These are phyloP conservation scores for Kwoniella bestiolae DNA, from an alignment of 768 basidiomycete species.

Conservation along the genomic window DNA sequence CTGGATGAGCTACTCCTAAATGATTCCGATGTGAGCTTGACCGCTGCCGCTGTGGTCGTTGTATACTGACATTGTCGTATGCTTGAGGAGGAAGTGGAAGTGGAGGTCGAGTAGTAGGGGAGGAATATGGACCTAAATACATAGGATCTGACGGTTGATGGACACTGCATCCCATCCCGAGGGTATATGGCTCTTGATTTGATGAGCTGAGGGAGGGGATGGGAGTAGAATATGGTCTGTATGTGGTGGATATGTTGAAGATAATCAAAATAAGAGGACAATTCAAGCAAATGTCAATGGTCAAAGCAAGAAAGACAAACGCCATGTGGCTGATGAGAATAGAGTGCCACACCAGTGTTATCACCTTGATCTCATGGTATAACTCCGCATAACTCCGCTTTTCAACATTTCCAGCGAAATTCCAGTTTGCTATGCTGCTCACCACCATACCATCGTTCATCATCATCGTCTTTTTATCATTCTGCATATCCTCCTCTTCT, in stretches of 20 bases:
- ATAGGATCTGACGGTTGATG: conserved; percentile 2
- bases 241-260: no score
- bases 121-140: conserved; percentile 33
- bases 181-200: not conserved
- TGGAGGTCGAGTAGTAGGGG: conserved; percentile 28
- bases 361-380: not conserved
- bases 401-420: conserved; percentile 21
- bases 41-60: not conserved
- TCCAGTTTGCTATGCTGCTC: conserved; percentile 6
- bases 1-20: no score
- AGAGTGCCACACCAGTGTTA: not conserved
- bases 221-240: not conserved
- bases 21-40: no score
- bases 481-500: conserved; percentile 18
- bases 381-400: conserved; percentile 9
- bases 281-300: no score
- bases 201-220: not conserved
- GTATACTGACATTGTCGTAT: no score
- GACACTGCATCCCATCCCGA: conserved; percentile 45
- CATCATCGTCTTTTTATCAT: conserved; percentile 4
- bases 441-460: conserved; percentile 6
- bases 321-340: not conserved
- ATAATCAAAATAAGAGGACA: no score
- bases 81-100: not conserved
- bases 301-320: conserved; percentile 4